Conservation (phyloP, 805 yeast species). For the Candida caryicola region DNA sequence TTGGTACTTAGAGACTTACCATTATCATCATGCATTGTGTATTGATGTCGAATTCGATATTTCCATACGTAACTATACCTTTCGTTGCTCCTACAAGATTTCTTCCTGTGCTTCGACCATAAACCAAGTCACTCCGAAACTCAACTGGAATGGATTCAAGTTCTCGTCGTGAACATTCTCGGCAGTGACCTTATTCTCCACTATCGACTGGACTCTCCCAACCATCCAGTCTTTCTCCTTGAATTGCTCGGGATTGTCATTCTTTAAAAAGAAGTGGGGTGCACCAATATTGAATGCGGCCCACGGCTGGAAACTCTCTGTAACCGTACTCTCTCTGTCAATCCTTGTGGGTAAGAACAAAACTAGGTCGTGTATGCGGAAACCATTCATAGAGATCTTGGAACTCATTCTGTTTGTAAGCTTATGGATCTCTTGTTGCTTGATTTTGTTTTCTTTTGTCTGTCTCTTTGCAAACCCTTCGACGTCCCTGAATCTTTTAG, state of each 20-base stretch:
- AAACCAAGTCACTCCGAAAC: slow-evolving; percentile 63
- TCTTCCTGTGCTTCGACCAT: slow-evolving; percentile 54
- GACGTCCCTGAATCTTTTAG: slow-evolving; percentile 79
- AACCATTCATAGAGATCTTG: slow-evolving; percentile 65
- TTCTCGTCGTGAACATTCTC: slow-evolving; percentile 28
- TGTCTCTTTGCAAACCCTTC: slow-evolving; percentile 84
- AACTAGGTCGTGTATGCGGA: slow-evolving; percentile 73
- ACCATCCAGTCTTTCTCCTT: slow-evolving; percentile 77
- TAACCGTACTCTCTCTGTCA: slow-evolving; percentile 25
- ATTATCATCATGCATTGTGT: too few species aligned
- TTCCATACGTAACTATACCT: not conserved
- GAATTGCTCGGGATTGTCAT: slow-evolving; percentile 26
- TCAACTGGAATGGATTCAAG: slow-evolving; percentile 65
- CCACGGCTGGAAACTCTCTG: slow-evolving; percentile 58
- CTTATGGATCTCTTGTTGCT: slow-evolving; percentile 45
- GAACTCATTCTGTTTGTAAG: slow-evolving; percentile 35
- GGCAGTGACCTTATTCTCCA: slow-evolving; percentile 50
- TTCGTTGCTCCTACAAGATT: not conserved
- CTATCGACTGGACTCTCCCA: slow-evolving; percentile 61
- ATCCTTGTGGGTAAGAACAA: slow-evolving; percentile 77
- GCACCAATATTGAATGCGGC: slow-evolving; percentile 91
- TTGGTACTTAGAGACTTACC: too few species aligned
- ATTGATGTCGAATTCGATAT: too few species aligned
- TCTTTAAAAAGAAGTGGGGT: slow-evolving; percentile 74
- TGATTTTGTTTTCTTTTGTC: slow-evolving; percentile 64